Base-by-base conservation (phyloP, 1,139 yeast species). In the Hanseniaspora sp. region DNA sequence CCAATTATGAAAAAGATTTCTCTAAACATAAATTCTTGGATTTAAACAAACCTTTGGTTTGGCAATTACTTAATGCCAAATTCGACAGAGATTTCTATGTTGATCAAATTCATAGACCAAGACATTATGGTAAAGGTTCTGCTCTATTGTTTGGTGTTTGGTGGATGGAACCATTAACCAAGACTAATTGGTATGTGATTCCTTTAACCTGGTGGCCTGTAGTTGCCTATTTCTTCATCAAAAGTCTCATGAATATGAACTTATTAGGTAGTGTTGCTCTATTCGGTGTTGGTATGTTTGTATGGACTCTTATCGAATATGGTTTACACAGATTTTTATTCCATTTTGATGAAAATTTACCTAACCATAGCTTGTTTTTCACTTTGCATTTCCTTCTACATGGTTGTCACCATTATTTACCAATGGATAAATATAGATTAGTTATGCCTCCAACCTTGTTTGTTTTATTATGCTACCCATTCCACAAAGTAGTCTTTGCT, bases 371-470 rank as follows among this genome's bases (percentile, higher is more conserved):
- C 52, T 56, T 77, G 38, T 85, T 86, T 18, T 82, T 84, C 64
- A 79, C 95, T 1, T 62, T 87, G 47, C 99, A 92, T 69, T 92
- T 92, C 74, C 70, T 88, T 59, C 74, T 90, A 60, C 99, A 92
- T 64, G 99, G 99, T 53, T 84, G 90, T 55, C 99, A 92, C 68
- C 99, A 92, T 69, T 92, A 87, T 69, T 75, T 92, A 62, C 99
- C 99, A 58, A 92, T 94, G 98, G 99, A 92, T 71, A 79, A 79
- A 57, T 75, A 81, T 69, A 80, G 99, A 66, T 77, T 92, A 66
- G 99, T 92, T 46, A 83, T 92, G 83, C 99, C 99, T 5, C 99
- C 99, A 48, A 74, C 96, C 0, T 72, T 92, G 64, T 82, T 90
- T 61, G 59, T 77, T 31, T 71, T 72, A 2, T 64, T 83, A 49